phyloP scores from a whole-genome alignment of 2,329 filamentous ascomycete species.

The Aureobasidium subglaciale region DNA sequence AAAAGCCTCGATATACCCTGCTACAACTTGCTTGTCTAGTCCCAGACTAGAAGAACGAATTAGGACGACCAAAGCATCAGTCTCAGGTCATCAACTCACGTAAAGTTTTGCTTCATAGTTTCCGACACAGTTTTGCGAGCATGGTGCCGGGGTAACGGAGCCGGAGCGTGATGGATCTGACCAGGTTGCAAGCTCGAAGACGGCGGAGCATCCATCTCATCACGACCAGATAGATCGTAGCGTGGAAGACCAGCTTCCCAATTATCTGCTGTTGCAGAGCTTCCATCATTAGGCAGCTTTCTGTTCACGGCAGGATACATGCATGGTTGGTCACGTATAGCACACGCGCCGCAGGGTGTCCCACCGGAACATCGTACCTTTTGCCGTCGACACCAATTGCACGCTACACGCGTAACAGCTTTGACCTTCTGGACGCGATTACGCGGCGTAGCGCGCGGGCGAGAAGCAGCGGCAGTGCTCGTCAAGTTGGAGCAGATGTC shows the following conservation, averaged over 20 bases:
- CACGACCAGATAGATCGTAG: not conserved
- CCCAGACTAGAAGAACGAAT: not conserved
- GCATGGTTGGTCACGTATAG: conserved; percentile 1
- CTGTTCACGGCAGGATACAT: not conserved
- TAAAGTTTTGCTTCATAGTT: not conserved
- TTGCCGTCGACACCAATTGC: conserved; percentile 7
- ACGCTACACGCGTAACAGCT: not conserved
- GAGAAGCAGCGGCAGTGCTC: not conserved
- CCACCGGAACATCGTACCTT: conserved; percentile 7
- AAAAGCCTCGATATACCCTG: conserved; percentile 10
- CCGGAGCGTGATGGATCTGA: not conserved
- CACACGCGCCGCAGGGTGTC: not conserved
- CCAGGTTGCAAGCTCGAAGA: not conserved
- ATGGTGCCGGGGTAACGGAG: not conserved
- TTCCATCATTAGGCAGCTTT: not conserved
- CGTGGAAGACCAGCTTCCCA: not conserved
- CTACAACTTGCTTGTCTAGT: not conserved
- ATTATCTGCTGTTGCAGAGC: not conserved
- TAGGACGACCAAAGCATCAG: too few relatives aligned
- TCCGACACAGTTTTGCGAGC: not conserved
- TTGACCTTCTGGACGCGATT: not conserved
- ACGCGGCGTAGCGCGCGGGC: not conserved
- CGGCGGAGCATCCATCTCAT: not conserved
- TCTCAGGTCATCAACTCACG: not conserved
- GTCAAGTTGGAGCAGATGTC: conserved; percentile 8